Conservation (phyloP, 2,329 filamentous ascomycete species). For the Verticillium isaacii region DNA sequence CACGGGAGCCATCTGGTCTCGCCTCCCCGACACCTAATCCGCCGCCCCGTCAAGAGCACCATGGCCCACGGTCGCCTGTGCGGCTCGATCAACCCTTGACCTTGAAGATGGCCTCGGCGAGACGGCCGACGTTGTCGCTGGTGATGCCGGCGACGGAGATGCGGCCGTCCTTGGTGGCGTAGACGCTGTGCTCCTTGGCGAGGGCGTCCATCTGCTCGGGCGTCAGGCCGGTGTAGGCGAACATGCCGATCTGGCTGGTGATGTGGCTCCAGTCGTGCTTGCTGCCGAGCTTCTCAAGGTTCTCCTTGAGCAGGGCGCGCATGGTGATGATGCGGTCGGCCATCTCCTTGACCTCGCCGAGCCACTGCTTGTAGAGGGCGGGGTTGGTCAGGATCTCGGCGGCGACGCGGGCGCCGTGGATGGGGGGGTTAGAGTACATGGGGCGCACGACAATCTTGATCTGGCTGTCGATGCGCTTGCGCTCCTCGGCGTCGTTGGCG, state of each 20-base stretch:
- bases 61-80: neutral
- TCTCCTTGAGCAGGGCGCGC: slow-evolving; percentile 88
- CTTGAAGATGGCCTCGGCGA: slow-evolving; percentile 81
- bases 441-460: slow-evolving; percentile 97
- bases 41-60: neutral
- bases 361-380: slow-evolving; percentile 86
- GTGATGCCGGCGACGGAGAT: slow-evolving; percentile 86
- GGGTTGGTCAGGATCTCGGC: slow-evolving; percentile 85
- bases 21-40: neutral
- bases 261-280: slow-evolving; percentile 99
- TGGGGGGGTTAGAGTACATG: slow-evolving; percentile 95
- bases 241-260: slow-evolving; percentile 99
- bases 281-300: slow-evolving; percentile 91
- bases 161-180: slow-evolving; percentile 88
- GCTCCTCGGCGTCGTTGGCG: slow-evolving; percentile 79
- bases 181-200: slow-evolving; percentile 94
- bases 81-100: slow-evolving; percentile 57
- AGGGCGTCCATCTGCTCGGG: slow-evolving; percentile 87
- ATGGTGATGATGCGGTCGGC: slow-evolving; percentile 98
- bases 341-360: slow-evolving; percentile 96
- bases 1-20: neutral
- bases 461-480: slow-evolving; percentile 93
- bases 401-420: slow-evolving; percentile 93
- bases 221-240: slow-evolving; percentile 92
- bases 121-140: slow-evolving; percentile 69